These are phyloP conservation scores for Yamadazyma buinensis DNA, from an alignment of 1,139 yeast species.

Conservation along the genomic window DNA sequence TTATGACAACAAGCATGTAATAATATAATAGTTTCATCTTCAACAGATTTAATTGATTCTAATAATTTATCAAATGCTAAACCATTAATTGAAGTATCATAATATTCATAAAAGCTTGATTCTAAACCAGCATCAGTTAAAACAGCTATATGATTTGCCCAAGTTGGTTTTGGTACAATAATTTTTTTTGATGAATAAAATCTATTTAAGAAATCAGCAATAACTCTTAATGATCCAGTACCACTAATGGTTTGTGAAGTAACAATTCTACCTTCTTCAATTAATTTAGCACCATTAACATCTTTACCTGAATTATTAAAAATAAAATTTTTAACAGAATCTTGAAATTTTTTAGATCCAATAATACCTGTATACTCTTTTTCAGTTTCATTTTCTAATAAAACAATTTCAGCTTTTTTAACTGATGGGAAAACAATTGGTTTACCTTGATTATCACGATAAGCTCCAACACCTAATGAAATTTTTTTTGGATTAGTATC, in stretches of 20 bases:
- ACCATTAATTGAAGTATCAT: constrained; percentile 50
- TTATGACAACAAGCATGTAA: constrained; percentile 97
- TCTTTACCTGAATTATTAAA: constrained; percentile 50
- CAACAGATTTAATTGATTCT: constrained; percentile 35
- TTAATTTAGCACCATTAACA: constrained; percentile 44
- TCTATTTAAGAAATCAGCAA: constrained; percentile 50
- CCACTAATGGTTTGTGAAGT: constrained; percentile 59
- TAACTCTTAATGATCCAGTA: constrained; percentile 56
- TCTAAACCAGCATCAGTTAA: constrained; percentile 48
- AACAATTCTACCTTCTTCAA: constrained; percentile 46
- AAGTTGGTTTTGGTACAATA: constrained; percentile 65
- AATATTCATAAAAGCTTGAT: constrained; percentile 46
- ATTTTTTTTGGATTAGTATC: constrained; percentile 41
- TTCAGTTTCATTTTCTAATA: constrained; percentile 41
- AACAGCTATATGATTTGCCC: constrained; percentile 72
- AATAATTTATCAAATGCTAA: constrained; percentile 53
- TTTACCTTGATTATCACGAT: constrained; percentile 45
- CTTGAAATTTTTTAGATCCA: constrained; percentile 49
- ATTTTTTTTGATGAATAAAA: constrained; percentile 44
- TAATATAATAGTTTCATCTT: constrained; percentile 60
- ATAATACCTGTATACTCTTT: constrained; percentile 57
- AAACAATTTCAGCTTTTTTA: constrained; percentile 42
- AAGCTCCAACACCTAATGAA: constrained; percentile 51
- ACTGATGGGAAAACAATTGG: constrained; percentile 49
- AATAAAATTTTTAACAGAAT: constrained; percentile 45